Percentiles rank a stretch among this genome's conserved stretches.
These are phyloP conservation scores for Diplocarpon rosae DNA, from an alignment of 2,329 filamentous ascomycete genomes.

Conservation along the genomic window DNA sequence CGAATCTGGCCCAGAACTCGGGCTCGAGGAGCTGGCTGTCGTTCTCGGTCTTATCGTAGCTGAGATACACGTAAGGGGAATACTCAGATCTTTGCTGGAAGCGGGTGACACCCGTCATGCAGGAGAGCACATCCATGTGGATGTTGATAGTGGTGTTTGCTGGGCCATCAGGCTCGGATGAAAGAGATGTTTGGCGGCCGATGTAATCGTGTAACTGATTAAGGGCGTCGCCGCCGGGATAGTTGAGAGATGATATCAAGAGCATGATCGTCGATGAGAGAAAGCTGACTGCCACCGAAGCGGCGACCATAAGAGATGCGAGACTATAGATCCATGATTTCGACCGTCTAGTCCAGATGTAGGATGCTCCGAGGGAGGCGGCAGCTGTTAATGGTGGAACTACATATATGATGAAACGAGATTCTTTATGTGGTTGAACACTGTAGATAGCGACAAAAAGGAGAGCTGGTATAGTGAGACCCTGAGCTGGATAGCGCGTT, in stretches of 20 bases:
- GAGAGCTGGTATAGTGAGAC: conserved; percentile 54
- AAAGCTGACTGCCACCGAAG: conserved; percentile 50
- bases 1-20: conserved; percentile 51
- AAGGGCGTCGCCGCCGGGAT: conserved; percentile 80
- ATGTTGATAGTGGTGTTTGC: conserved; percentile 32
- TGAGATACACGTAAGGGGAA: conserved; percentile 9
- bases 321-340: conserved; percentile 49
- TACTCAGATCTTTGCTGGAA: conserved; percentile 37
- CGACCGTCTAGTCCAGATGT: conserved; percentile 52
- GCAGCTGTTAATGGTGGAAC: conserved; percentile 71
- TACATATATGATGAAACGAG: conserved; percentile 85
- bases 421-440: conserved; percentile 87
- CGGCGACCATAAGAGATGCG: conserved; percentile 42
- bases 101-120: conserved; percentile 61
- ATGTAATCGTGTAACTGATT: conserved; percentile 36
- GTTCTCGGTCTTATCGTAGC: conserved; percentile 55
- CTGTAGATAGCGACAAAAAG: conserved; percentile 74
- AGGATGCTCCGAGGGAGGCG: conserved; percentile 62
- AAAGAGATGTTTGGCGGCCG: neutral
- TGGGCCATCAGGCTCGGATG: conserved; percentile 18
- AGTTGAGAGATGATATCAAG: conserved; percentile 76
- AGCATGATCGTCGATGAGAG: conserved; percentile 56
- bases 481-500: conserved; percentile 33
- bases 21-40: conserved; percentile 33
- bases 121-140: conserved; percentile 55